These are phyloP conservation scores for Talaromyces atroroseus DNA, from an alignment of 2,329 filamentous ascomycete genomes.

Conservation along the genomic window DNA sequence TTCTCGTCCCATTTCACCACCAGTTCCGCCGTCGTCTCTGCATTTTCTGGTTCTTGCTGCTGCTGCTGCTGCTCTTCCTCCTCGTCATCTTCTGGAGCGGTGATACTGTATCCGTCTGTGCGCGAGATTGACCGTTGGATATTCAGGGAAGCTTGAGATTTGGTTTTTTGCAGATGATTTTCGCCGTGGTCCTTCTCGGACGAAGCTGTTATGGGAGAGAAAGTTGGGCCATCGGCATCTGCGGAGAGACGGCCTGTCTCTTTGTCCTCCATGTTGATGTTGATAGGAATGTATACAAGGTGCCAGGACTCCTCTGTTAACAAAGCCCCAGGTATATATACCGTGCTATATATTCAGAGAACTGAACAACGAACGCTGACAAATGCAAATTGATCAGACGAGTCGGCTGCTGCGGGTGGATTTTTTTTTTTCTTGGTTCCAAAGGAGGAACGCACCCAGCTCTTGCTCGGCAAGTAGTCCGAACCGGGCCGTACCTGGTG, in stretches of 20 bases:
- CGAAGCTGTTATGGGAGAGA: conserved; percentile 5
- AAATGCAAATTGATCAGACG: neutral
- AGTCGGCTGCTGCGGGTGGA: too few species aligned
- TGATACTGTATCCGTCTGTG: conserved; percentile 30
- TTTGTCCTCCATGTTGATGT: neutral
- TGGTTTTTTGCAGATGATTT: neutral
- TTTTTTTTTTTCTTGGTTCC: too few species aligned
- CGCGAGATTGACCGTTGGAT: conserved; percentile 32
- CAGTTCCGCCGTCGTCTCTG: conserved; percentile 44
- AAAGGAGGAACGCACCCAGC: too few species aligned
- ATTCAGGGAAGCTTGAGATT: conserved; percentile 21
- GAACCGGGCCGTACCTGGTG: too few species aligned
- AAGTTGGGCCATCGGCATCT: neutral
- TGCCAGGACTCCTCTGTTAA: too few species aligned
- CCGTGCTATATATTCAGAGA: too few species aligned
- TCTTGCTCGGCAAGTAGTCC: too few species aligned
- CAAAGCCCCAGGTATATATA: too few species aligned
- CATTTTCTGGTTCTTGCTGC: conserved; percentile 10
- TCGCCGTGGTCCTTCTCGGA: neutral
- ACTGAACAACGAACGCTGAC: neutral
- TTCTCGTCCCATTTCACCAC: conserved; percentile 71
- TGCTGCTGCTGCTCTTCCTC: conserved; percentile 11
- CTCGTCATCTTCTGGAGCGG: conserved; percentile 23
- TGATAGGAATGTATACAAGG: neutral
- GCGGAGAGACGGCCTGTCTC: neutral